Evolutionary conservation across 805 yeast species (phyloP).

Genomic region (Monosporozyma solicola): DNA sequence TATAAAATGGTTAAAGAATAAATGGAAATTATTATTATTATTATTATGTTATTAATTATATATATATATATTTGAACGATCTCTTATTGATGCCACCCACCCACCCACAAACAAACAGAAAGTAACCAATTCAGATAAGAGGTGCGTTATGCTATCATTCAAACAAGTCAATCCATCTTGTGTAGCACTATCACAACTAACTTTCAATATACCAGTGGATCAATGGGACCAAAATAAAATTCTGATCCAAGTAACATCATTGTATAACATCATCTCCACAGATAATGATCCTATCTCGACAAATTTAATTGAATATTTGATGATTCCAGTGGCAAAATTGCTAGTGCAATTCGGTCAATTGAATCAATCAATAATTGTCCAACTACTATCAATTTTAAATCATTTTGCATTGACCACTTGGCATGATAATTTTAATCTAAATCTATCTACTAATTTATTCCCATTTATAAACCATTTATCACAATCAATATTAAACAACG

Average conservation of each 20-base stretch:
- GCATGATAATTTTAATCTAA: neutral
- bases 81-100: neutral
- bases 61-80: too few species aligned
- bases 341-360: neutral
- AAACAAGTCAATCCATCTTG: slow-evolving; percentile 35
- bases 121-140: neutral
- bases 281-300: slow-evolving; percentile 3
- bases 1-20: neutral
- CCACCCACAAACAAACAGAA: neutral
- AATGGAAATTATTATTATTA: neutral
- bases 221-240: neutral
- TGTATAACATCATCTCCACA: neutral
- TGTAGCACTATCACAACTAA: slow-evolving; percentile 35
- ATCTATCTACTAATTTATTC: neutral
- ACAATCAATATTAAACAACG: slow-evolving; percentile 13
- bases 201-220: slow-evolving; percentile 20
- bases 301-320: slow-evolving; percentile 50
- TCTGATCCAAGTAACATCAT: neutral
- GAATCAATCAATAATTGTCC: neutral
- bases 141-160: neutral
- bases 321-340: slow-evolving; percentile 49
- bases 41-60: too few species aligned
- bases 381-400: neutral
- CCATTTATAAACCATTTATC: neutral
- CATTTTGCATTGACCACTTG: neutral